These are phyloP conservation scores for Pleoardoris graminearum DNA, from an alignment of 2,329 filamentous ascomycete genomes.

Conservation along the genomic window DNA sequence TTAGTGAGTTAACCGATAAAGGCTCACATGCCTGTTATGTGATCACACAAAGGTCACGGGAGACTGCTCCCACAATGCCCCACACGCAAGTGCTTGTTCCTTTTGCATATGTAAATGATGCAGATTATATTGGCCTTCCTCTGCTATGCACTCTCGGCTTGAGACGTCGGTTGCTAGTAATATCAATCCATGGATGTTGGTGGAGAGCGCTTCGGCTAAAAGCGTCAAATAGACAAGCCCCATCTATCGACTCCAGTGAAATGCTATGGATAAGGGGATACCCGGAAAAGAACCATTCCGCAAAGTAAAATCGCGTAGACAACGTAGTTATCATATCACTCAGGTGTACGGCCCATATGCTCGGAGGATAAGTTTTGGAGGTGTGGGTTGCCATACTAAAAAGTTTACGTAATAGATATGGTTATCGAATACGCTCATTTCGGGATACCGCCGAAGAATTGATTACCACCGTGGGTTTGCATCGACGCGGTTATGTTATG, in stretches of 20 bases:
- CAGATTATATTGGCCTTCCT: not conserved
- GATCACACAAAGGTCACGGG: not conserved
- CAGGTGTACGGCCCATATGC: not conserved
- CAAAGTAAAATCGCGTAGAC: not conserved
- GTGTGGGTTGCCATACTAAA: not conserved
- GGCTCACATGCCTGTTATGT: not conserved
- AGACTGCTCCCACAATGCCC: conserved; percentile 6
- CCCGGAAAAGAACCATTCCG: not conserved
- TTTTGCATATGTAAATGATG: not conserved
- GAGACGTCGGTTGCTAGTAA: not conserved
- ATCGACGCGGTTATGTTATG: too few species aligned
- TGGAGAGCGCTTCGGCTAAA: conserved; percentile 3
- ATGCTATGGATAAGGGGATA: not conserved
- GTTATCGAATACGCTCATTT: not conserved
- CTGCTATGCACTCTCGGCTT: not conserved
- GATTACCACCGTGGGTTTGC: not conserved
- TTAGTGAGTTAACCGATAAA: not conserved
- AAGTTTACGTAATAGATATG: not conserved
- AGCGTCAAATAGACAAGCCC: not conserved
- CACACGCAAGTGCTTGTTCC: not conserved
- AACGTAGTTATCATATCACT: not conserved
- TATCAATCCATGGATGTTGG: not conserved
- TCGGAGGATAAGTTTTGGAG: not conserved
- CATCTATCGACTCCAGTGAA: not conserved
- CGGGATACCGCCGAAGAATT: not conserved